Conservation (phyloP, 352 stramenopile genomes). For the Pythium phragmiticola region DNA sequence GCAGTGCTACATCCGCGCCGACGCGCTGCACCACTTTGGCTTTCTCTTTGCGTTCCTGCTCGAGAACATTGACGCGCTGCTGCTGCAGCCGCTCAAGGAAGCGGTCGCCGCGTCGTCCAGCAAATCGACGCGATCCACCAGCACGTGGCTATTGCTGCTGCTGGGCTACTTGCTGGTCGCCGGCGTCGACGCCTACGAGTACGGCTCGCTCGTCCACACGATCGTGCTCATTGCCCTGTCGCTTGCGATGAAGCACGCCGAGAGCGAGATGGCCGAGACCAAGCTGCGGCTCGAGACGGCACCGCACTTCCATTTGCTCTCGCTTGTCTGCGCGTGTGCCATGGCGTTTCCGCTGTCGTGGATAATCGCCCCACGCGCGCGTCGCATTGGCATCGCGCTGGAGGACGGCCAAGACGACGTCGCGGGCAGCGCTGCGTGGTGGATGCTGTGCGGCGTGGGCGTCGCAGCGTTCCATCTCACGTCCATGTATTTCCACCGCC, state of each 20-base stretch:
- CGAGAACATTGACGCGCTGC: conserved; percentile 43
- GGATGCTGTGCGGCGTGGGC: conserved; percentile 22
- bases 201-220: conserved; percentile 61
- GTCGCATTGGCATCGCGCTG: conserved; percentile 34
- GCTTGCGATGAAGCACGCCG: conserved; percentile 35
- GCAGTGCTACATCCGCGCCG: conserved; percentile 44
- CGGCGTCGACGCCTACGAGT: conserved; percentile 57
- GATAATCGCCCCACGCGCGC: conserved; percentile 30
- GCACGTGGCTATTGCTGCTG: conserved; percentile 38
- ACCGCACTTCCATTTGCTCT: conserved; percentile 43
- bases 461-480: conserved; percentile 27
- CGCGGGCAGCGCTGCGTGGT: conserved; percentile 12
- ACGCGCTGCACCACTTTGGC: conserved; percentile 67
- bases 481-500: conserved; percentile 35
- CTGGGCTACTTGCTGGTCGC: conserved; percentile 58
- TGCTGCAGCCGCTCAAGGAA: conserved; percentile 49
- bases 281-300: conserved; percentile 26
- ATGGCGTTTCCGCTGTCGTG: conserved; percentile 37
- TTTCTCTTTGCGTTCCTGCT: conserved; percentile 73
- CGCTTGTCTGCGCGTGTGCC: conserved; percentile 31
- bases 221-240: conserved; percentile 44
- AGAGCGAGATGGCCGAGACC: conserved; percentile 28
- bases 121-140: conserved; percentile 13
- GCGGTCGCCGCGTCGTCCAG: conserved; percentile 10
- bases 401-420: conserved; percentile 1